A percentile compares a stretch with the other conserved stretches of the same genome.
Evolutionary conservation across 2,329 filamentous ascomycete genomes (phyloP).

Genomic region (Lasiodiplodia gonubiensis): DNA sequence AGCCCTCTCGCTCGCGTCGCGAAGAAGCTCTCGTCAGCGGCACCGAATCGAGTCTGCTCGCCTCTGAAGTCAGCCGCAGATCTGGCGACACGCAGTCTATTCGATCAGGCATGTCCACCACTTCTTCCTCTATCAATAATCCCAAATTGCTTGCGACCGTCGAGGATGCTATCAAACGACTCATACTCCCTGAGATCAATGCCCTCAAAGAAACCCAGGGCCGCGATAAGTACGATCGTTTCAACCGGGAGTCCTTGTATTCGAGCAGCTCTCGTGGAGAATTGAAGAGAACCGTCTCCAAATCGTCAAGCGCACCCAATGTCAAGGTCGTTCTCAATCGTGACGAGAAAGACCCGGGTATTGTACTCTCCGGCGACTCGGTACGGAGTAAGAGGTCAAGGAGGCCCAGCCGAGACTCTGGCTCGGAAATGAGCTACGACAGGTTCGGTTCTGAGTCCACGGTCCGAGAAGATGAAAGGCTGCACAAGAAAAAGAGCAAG

Average conservation of each 20-base stretch:
- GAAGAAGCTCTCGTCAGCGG: conserved; percentile 44
- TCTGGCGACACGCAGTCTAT: conserved; percentile 64
- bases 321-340: conserved; percentile 66
- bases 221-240: conserved; percentile 70
- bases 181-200: conserved; percentile 90
- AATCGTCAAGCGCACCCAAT: conserved; percentile 66
- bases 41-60: conserved; percentile 66
- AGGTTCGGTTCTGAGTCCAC: conserved; percentile 38
- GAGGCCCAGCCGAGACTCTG: conserved; percentile 59
- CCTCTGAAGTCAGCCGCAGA: conserved; percentile 61
- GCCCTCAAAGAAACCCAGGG: conserved; percentile 86
- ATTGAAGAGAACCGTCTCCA: conserved; percentile 61
- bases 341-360: conserved; percentile 63
- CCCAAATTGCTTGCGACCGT: conserved; percentile 89
- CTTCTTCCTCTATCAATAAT: conserved; percentile 86
- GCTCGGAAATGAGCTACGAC: conserved; percentile 50
- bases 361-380: conserved; percentile 62
- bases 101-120: conserved; percentile 58
- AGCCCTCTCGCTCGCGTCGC: conserved; percentile 24
- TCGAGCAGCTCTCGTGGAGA: conserved; percentile 56
- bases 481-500: conserved; percentile 61
- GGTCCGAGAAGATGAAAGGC: conserved; percentile 54
- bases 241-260: conserved; percentile 65
- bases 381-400: conserved; percentile 59
- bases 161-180: conserved; percentile 86